Conservation (phyloP, 2,329 filamentous ascomycete species). For the Stachybotrys chartarum region DNA sequence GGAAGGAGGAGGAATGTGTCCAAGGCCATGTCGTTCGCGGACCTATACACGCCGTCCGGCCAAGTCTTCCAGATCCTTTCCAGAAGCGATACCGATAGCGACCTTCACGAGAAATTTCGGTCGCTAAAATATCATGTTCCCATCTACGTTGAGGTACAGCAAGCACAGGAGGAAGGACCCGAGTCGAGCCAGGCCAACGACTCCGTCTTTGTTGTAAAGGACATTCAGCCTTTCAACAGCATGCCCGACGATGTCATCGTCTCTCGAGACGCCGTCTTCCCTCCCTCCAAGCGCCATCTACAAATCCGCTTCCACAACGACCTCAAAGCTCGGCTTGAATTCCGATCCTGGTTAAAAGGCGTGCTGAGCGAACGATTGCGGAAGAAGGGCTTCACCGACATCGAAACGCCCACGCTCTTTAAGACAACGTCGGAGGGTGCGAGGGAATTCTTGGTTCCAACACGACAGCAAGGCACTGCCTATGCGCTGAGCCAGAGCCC, state of each 20-base stretch:
- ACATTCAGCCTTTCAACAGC: constrained; percentile 25
- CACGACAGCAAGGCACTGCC: constrained; percentile 64
- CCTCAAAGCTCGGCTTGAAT: constrained; percentile 60
- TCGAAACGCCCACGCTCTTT: constrained; percentile 92
- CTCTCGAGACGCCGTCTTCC: constrained; percentile 65
- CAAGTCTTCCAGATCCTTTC: constrained; percentile 38
- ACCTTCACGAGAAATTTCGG: constrained; percentile 34
- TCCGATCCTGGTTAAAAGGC: constrained; percentile 56
- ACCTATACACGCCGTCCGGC: constrained; percentile 33
- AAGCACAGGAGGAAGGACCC: constrained; percentile 11
- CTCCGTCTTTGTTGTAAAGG: constrained; percentile 52
- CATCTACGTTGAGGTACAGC: constrained; percentile 37
- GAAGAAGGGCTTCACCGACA: constrained; percentile 58
- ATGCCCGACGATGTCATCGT: constrained; percentile 62
- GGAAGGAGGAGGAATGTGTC: constrained; percentile 60
- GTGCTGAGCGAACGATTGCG: constrained; percentile 48
- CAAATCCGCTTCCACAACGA: constrained; percentile 70
- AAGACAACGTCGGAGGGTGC: constrained; percentile 97
- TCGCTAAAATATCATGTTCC: constrained; percentile 43
- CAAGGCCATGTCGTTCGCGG: constrained; percentile 64
- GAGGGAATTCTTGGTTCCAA: constrained; percentile 89
- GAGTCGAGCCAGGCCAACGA: constrained; percentile 13
- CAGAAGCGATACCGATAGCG: constrained; percentile 27
- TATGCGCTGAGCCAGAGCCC: constrained; percentile 95
- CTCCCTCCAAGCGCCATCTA: constrained; percentile 69